Evolutionary conservation across 108 stramenopile genomes (phyloP).

Genomic region (Chaetoceros tenuissimus): DNA sequence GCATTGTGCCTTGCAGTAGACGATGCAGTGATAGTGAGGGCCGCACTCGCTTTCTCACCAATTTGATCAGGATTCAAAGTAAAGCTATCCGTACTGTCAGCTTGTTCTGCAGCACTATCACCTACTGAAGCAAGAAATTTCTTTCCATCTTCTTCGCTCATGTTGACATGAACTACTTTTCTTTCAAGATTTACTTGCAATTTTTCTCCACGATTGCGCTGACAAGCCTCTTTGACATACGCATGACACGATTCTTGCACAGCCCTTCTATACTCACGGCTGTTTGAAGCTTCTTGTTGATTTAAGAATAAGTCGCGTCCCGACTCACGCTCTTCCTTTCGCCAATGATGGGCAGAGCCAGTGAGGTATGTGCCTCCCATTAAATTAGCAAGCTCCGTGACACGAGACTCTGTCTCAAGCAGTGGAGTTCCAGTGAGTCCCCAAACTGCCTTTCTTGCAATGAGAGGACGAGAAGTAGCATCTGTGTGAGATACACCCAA

Average conservation of each 20-base stretch:
- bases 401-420: constrained; percentile 51
- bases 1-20: constrained; percentile 25
- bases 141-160: constrained; percentile 31
- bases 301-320: constrained; percentile 60
- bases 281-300: constrained; percentile 44
- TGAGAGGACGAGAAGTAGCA: constrained; percentile 38
- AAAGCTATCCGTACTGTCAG: constrained; percentile 18
- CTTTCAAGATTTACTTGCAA: constrained; percentile 37
- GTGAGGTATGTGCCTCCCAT: constrained; percentile 68
- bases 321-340: constrained; percentile 52
- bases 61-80: constrained; percentile 44
- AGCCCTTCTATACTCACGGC: constrained; percentile 49
- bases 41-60: constrained; percentile 31
- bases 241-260: constrained; percentile 35
- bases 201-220: constrained; percentile 36
- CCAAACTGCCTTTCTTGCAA: constrained; percentile 38
- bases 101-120: constrained; percentile 42
- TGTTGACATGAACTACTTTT: constrained; percentile 12
- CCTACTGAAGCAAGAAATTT: no score
- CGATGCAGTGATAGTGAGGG: constrained; percentile 34
- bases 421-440: constrained; percentile 72
- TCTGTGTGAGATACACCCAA: constrained; percentile 58
- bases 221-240: constrained; percentile 37
- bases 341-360: constrained; percentile 55
- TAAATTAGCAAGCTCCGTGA: constrained; percentile 65